phyloP scores from a whole-genome alignment of 352 stramenopile species.

The Pythium vanterpoolii region DNA sequence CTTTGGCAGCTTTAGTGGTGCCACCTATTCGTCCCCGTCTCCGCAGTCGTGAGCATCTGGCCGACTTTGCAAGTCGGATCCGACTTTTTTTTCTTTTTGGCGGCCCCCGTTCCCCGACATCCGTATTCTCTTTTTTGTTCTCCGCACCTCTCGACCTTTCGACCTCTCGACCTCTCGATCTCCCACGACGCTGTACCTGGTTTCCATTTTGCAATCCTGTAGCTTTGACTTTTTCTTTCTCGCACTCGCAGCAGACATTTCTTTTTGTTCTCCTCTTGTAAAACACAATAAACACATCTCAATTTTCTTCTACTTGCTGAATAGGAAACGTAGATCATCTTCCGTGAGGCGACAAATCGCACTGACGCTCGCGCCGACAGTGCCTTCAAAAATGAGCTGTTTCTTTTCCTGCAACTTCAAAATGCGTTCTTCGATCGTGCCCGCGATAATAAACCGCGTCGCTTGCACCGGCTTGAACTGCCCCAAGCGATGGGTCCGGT shows the following conservation, averaged over 20 bases:
- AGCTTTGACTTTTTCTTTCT: too few species aligned
- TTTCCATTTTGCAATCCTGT: constrained; percentile 23
- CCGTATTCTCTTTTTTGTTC: constrained; percentile 15
- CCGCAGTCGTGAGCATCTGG: neutral
- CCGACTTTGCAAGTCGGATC: neutral
- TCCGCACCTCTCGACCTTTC: neutral
- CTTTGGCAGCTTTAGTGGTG: constrained; percentile 11
- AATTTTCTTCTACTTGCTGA: constrained; percentile 33
- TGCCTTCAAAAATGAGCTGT: constrained; percentile 98
- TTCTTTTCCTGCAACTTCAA: constrained; percentile 95
- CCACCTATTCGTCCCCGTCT: constrained; percentile 12
- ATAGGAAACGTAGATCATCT: constrained; percentile 93
- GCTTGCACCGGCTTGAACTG: constrained; percentile 97
- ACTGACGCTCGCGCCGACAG: constrained; percentile 91
- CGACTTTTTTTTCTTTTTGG: constrained; percentile 11
- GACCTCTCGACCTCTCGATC: neutral
- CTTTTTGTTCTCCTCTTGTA: constrained; percentile 18
- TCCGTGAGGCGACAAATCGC: constrained; percentile 90
- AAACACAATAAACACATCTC: constrained; percentile 21
- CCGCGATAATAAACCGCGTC: constrained; percentile 97
- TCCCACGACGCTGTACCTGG: constrained; percentile 6
- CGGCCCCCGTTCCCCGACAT: neutral
- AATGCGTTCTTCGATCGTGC: constrained; percentile 98
- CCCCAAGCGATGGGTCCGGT: constrained; percentile 97
- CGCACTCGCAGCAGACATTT: too few species aligned